Conservation (phyloP, 495 filamentous ascomycete species). For the Annulohypoxylon bovei region DNA sequence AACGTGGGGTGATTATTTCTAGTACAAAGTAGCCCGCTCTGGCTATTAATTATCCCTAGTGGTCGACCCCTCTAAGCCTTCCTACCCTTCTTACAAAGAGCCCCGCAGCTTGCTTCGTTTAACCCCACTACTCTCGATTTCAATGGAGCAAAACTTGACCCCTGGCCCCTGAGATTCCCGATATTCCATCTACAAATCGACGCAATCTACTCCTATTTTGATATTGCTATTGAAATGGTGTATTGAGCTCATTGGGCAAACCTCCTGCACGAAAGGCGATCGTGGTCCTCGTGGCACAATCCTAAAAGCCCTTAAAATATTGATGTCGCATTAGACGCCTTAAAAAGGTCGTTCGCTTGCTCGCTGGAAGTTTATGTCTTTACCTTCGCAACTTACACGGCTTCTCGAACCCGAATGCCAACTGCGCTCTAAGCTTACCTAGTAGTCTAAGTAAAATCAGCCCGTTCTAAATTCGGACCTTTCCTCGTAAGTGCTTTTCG, state of each 20-base stretch:
- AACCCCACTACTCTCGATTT: constrained; percentile 1
- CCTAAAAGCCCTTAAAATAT: not conserved
- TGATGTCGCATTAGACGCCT: constrained; percentile 17
- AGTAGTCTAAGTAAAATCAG: constrained; percentile 4
- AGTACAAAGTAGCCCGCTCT: not conserved
- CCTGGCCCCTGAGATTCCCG: constrained; percentile 26
- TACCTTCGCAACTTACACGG: not conserved
- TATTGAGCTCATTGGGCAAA: constrained; percentile 15
- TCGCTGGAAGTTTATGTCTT: constrained; percentile 7
- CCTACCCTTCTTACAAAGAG: not conserved
- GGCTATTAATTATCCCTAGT: not conserved
- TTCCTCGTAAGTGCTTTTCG: not conserved
- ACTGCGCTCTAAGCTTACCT: constrained; percentile 8
- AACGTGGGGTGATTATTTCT: constrained; percentile 31
- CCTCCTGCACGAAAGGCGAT: constrained; percentile 29
- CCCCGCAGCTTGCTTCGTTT: not conserved
- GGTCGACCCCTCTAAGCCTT: not conserved
- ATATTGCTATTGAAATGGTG: constrained; percentile 9
- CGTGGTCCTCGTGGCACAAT: constrained; percentile 34
- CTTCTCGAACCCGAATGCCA: constrained; percentile 8
- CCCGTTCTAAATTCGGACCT: not conserved
- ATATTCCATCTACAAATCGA: not conserved
- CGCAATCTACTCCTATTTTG: constrained; percentile 9
- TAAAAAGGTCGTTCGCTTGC: constrained; percentile 1
- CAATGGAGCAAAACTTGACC: not conserved